A percentile compares a stretch with the other conserved stretches of the same genome.
phyloP scores from a whole-genome alignment of 352 stramenopile species.

The Saprolegnia parasitica region DNA sequence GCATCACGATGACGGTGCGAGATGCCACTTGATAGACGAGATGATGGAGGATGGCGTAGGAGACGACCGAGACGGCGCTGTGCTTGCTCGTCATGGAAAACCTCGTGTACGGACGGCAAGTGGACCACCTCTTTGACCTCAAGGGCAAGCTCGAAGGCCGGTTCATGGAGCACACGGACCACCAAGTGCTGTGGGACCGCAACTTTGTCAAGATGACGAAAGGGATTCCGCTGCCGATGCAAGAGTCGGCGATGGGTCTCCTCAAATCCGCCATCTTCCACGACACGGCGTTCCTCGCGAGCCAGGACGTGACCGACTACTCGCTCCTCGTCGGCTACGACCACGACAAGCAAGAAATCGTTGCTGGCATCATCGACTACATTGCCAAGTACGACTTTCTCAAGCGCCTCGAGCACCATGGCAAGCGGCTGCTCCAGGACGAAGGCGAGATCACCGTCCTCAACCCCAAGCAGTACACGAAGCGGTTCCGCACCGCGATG shows the following conservation, averaged over 20 bases:
- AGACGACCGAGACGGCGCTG: slow-evolving; percentile 70
- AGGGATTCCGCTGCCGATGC: slow-evolving; percentile 72
- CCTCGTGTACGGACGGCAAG: slow-evolving; percentile 76
- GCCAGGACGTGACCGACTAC: slow-evolving; percentile 81
- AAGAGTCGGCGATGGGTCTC: slow-evolving; percentile 77
- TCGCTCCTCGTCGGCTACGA: slow-evolving; percentile 87
- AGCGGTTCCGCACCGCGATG: slow-evolving; percentile 80
- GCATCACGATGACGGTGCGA: slow-evolving; percentile 18
- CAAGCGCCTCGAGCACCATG: slow-evolving; percentile 86
- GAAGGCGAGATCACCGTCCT: slow-evolving; percentile 85
- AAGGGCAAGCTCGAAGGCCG: slow-evolving; percentile 87
- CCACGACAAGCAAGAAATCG: slow-evolving; percentile 78
- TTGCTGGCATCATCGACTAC: slow-evolving; percentile 87
- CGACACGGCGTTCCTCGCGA: slow-evolving; percentile 79
- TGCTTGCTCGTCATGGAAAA: slow-evolving; percentile 88
- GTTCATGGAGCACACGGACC: slow-evolving; percentile 42
- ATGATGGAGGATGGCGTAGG: slow-evolving; percentile 27
- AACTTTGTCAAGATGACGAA: slow-evolving; percentile 84
- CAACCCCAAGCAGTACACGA: slow-evolving; percentile 83
- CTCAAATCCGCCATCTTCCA: slow-evolving; percentile 81
- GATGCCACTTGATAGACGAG: background rate
- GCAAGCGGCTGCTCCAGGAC: slow-evolving; percentile 84
- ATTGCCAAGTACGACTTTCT: slow-evolving; percentile 89
- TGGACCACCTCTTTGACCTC: slow-evolving; percentile 83
- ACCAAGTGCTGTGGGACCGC: slow-evolving; percentile 72